Percentiles rank a stretch among this genome's conserved stretches.
Evolutionary conservation across 805 yeast genomes (phyloP).

Genomic region (Zygoascus bituminiphila): DNA sequence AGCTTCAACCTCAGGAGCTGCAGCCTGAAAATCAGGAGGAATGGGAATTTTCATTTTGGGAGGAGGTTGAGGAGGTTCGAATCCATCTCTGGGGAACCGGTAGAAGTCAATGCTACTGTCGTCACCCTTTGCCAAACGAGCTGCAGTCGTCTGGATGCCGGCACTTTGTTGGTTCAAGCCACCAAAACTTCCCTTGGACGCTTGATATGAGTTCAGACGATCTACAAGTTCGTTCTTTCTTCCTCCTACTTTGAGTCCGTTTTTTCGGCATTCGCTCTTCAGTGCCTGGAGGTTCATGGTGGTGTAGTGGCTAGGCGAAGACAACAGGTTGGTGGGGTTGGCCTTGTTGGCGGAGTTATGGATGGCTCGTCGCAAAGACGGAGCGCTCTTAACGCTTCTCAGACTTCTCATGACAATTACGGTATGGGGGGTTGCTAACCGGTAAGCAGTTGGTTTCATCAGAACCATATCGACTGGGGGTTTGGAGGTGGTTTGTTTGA

Average conservation of each 20-base stretch:
- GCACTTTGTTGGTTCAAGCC: not conserved
- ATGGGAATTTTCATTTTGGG: slow-evolving; percentile 25
- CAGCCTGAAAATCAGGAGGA: slow-evolving; percentile 20
- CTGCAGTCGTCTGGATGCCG: not conserved
- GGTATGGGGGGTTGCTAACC: not conserved
- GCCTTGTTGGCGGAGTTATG: slow-evolving; percentile 23
- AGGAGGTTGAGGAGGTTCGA: slow-evolving; percentile 9
- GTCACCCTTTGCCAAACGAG: slow-evolving; percentile 26
- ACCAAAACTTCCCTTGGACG: not conserved
- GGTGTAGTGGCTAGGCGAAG: slow-evolving; percentile 13
- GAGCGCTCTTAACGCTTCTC: slow-evolving; percentile 8
- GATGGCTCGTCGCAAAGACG: slow-evolving; percentile 6
- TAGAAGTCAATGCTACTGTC: slow-evolving; percentile 31
- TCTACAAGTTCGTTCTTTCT: slow-evolving; percentile 48
- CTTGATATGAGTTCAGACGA: slow-evolving; percentile 21
- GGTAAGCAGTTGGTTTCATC: not conserved
- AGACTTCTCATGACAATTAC: slow-evolving; percentile 3
- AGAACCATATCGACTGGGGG: not conserved
- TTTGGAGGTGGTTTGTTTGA: not conserved
- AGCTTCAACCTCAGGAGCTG: slow-evolving; percentile 10
- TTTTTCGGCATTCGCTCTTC: slow-evolving; percentile 48
- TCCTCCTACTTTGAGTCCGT: slow-evolving; percentile 57
- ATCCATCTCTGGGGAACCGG: slow-evolving; percentile 16
- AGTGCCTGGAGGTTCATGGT: slow-evolving; percentile 40
- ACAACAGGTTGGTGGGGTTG: slow-evolving; percentile 26